These are phyloP conservation scores for Stylosanthes scabra DNA, from an alignment of 331 rosid genomes.

Conservation along the genomic window DNA sequence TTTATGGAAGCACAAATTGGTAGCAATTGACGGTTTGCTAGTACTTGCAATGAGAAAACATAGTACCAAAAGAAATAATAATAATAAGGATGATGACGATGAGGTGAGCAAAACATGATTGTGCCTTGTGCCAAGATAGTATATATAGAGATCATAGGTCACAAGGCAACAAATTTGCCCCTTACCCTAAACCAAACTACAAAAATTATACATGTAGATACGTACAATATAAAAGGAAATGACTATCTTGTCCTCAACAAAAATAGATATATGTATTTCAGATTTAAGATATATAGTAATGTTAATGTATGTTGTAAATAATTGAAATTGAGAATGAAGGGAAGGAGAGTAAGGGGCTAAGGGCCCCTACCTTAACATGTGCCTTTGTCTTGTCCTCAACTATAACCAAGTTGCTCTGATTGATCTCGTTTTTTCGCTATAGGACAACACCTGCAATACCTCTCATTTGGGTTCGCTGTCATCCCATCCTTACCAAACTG, in stretches of 20 bases:
- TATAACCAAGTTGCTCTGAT: constrained; percentile 51
- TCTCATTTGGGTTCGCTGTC: constrained; percentile 42
- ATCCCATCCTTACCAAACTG: constrained; percentile 39
- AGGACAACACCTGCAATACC: constrained; percentile 49
- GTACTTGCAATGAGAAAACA: constrained; percentile 49
- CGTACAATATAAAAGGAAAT: constrained; percentile 27
- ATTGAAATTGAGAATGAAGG: background rate
- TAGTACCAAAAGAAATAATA: constrained; percentile 30
- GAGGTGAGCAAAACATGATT: constrained; percentile 51
- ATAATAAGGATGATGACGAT: constrained; percentile 36
- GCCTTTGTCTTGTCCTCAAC: constrained; percentile 79
- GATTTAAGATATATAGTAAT: too few species aligned
- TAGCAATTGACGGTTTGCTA: background rate
- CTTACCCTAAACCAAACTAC: constrained; percentile 27
- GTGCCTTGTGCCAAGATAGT: constrained; percentile 49
- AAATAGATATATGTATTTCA: too few species aligned
- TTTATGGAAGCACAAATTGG: background rate
- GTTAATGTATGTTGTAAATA: background rate
- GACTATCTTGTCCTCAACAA: constrained; percentile 57
- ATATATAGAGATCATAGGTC: constrained; percentile 67
- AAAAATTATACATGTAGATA: background rate
- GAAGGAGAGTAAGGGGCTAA: constrained; percentile 32
- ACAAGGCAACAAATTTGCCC: constrained; percentile 59
- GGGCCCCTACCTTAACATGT: constrained; percentile 68
- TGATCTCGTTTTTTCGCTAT: constrained; percentile 37